phyloP scores from a whole-genome alignment of 495 filamentous ascomycete genomes.

The Penicillium desertorum region DNA sequence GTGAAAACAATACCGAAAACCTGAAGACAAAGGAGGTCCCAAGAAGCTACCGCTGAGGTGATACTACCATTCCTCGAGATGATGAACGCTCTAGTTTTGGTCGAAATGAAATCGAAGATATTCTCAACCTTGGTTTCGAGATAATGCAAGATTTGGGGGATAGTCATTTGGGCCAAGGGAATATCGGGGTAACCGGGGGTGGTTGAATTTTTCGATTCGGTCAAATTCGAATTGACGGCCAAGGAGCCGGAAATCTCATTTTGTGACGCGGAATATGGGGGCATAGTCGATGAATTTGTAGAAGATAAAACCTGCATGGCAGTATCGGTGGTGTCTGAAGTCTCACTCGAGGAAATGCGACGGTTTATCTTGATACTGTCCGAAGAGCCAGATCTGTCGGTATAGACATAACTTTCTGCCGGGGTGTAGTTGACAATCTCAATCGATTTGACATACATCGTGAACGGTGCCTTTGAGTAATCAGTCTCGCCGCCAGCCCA shows the following conservation, averaged over 20 bases:
- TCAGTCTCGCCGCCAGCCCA: neutral
- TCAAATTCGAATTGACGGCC: neutral
- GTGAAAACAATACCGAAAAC: too few species aligned
- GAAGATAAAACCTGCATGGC: neutral
- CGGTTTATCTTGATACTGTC: neutral
- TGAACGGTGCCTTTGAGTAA: neutral
- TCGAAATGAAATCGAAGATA: too few species aligned
- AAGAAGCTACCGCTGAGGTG: too few species aligned
- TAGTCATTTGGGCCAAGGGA: too few species aligned
- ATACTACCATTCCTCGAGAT: too few species aligned
- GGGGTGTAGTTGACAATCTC: slow-evolving; percentile 2
- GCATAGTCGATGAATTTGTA: neutral
- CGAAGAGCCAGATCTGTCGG: neutral
- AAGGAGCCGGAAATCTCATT: neutral
- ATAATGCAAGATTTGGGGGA: too few species aligned
- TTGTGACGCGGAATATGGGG: neutral
- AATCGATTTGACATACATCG: slow-evolving; percentile 3
- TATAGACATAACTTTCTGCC: neutral
- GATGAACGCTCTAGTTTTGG: too few species aligned
- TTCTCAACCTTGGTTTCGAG: too few species aligned
- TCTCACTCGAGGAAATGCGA: neutral
- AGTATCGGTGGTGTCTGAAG: too few species aligned
- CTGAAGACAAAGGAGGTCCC: too few species aligned
- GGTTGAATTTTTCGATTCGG: neutral
- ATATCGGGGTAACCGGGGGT: neutral